phyloP scores from a whole-genome alignment of 225 moss, liverwort and hornwort species.

The Polytrichum formosum region DNA sequence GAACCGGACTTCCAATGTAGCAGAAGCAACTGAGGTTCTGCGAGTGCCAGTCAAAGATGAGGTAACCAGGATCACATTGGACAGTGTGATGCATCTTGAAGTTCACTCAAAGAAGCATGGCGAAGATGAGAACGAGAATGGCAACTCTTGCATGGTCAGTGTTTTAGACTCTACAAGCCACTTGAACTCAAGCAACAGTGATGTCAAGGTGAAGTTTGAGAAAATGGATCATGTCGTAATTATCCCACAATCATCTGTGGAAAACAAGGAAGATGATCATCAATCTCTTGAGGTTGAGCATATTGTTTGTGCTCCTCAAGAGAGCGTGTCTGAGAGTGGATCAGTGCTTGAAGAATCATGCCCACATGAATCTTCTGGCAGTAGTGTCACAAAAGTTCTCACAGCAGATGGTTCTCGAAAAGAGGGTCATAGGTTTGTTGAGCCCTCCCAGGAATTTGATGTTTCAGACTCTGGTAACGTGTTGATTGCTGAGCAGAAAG shows the following conservation, averaged over 20 bases:
- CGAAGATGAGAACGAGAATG: background rate
- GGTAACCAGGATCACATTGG: conserved; percentile 2
- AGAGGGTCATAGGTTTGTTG: background rate
- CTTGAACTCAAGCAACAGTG: background rate
- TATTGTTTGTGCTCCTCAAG: conserved; percentile 1
- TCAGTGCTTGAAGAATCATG: background rate
- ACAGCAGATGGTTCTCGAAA: background rate
- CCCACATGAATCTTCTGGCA: background rate
- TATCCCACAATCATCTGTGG: background rate
- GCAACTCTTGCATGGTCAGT: background rate
- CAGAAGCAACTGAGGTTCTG: conserved; percentile 1
- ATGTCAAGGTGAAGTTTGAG: background rate
- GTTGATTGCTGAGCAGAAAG: no score
- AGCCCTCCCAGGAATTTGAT: no score
- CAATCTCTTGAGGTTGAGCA: background rate
- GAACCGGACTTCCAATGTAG: conserved; percentile 4
- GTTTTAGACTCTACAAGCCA: background rate
- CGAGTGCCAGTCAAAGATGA: conserved; percentile 1
- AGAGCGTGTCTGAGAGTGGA: background rate
- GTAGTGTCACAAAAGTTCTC: background rate
- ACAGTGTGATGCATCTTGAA: conserved; percentile 4
- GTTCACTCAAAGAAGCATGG: conserved; percentile 4
- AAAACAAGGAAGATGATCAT: background rate
- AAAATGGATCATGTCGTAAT: background rate
- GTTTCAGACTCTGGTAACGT: no score